These are phyloP conservation scores for Filobasidium uniguttulatum DNA, from an alignment of 1,284 basidiomycete species.

Conservation along the genomic window DNA sequence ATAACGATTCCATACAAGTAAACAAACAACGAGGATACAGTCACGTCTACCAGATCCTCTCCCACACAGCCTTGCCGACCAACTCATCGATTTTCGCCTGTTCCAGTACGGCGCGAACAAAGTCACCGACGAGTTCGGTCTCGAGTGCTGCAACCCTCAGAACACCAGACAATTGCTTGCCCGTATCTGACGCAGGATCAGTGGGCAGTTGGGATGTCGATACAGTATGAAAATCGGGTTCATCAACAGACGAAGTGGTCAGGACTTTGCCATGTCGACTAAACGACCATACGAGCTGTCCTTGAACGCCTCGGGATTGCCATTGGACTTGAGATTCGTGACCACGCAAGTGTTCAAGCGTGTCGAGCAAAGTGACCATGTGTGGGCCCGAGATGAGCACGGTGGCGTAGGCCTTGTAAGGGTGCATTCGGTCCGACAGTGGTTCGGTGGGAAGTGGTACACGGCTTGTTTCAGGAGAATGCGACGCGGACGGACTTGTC, in stretches of 20 bases:
- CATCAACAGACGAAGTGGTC: too few relatives aligned
- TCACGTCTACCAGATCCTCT: slow-evolving; percentile 20
- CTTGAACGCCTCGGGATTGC: slow-evolving; percentile 23
- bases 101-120: slow-evolving; percentile 26
- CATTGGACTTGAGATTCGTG: slow-evolving; percentile 22
- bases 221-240: too few relatives aligned
- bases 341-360: slow-evolving; percentile 20
- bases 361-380: slow-evolving; percentile 17
- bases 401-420: slow-evolving; percentile 36
- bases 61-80: slow-evolving; percentile 35
- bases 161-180: slow-evolving; percentile 22
- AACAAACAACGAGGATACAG: too few relatives aligned
- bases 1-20: too few relatives aligned
- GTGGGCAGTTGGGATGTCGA: too few relatives aligned
- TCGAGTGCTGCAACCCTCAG: slow-evolving; percentile 30
- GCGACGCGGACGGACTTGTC: too few relatives aligned
- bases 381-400: slow-evolving; percentile 31
- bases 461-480: too few relatives aligned
- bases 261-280: slow-evolving; percentile 20
- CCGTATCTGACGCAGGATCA: too few relatives aligned
- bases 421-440: slow-evolving; percentile 20
- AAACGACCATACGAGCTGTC: slow-evolving; percentile 29
- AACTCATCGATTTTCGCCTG: slow-evolving; percentile 25
- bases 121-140: slow-evolving; percentile 29
- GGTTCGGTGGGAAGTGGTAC: too few relatives aligned